Evolutionary conservation across 495 filamentous ascomycete genomes (phyloP).

Genomic region (Penicillium nucicola): DNA sequence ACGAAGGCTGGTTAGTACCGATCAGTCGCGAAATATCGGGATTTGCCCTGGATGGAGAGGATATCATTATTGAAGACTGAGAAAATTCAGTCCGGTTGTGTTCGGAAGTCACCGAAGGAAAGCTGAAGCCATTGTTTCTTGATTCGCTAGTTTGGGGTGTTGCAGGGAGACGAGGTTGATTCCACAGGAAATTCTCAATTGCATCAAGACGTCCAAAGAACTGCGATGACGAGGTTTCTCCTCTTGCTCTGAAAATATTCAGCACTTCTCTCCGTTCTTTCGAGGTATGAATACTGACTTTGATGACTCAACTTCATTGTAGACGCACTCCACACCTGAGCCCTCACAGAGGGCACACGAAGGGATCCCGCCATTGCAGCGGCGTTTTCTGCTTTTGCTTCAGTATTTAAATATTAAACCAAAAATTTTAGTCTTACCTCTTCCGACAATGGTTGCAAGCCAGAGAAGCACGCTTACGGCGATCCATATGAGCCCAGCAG

Average conservation of each 20-base stretch:
- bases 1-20: not conserved
- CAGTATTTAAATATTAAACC: not conserved
- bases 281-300: not conserved
- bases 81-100: not conserved
- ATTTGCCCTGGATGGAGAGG: not conserved
- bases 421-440: not conserved
- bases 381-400: slow-evolving; percentile 1
- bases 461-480: slow-evolving; percentile 1
- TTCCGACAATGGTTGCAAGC: slow-evolving; percentile 2
- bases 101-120: not conserved
- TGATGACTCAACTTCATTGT: not conserved
- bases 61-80: not conserved
- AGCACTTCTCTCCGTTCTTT: not conserved
- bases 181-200: slow-evolving; percentile 3
- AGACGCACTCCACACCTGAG: slow-evolving; percentile 2
- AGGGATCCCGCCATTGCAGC: slow-evolving; percentile 4
- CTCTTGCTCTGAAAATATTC: not conserved
- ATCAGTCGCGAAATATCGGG: slow-evolving; percentile 2
- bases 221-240: not conserved
- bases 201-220: slow-evolving; percentile 6
- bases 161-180: not conserved
- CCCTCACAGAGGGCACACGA: not conserved
- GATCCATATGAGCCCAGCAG: too few species aligned
- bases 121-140: not conserved
- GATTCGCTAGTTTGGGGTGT: slow-evolving; percentile 1